These are phyloP conservation scores for Sporobolomyces phaffii DNA, from an alignment of 768 basidiomycete species.

Conservation along the genomic window DNA sequence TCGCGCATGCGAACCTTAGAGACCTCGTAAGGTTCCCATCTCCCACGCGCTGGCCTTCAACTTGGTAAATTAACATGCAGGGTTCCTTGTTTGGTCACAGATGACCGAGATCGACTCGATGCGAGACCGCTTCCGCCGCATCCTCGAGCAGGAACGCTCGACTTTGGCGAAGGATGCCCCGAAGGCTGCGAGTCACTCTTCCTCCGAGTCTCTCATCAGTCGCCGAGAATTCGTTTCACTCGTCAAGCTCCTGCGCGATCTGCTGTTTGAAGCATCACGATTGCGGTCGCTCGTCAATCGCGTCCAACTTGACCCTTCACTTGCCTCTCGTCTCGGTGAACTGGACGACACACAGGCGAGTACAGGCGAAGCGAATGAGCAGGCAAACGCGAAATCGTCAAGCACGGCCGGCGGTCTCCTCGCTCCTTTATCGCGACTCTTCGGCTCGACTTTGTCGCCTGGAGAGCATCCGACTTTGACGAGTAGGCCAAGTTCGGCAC, in stretches of 20 bases:
- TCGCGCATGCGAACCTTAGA: constrained; percentile 74
- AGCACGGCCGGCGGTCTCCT: constrained; percentile 43
- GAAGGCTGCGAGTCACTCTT: constrained; percentile 4
- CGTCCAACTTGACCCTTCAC: constrained; percentile 75
- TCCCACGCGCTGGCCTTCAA: neutral
- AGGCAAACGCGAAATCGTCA: constrained; percentile 46
- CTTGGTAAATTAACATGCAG: too few relatives aligned
- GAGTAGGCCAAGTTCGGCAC: constrained; percentile 10
- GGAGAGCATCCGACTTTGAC: constrained; percentile 12
- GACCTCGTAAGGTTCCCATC: constrained; percentile 51
- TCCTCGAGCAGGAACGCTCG: constrained; percentile 62
- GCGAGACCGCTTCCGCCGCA: constrained; percentile 65
- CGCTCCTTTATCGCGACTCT: constrained; percentile 44
- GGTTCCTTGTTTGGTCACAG: constrained; percentile 5
- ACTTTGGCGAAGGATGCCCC: constrained; percentile 48
- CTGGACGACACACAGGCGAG: constrained; percentile 60
- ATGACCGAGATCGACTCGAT: constrained; percentile 58
- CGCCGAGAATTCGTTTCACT: constrained; percentile 74
- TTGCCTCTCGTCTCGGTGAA: constrained; percentile 67
- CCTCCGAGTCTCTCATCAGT: constrained; percentile 48
- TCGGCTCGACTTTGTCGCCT: constrained; percentile 20
- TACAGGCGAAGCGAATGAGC: constrained; percentile 47
- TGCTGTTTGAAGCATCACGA: constrained; percentile 73
- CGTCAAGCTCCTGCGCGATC: constrained; percentile 77
- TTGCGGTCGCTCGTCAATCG: constrained; percentile 80